These are phyloP conservation scores for Straminergon stramineum DNA, from an alignment of 225 moss, liverwort and hornwort genomes.

Conservation along the genomic window DNA sequence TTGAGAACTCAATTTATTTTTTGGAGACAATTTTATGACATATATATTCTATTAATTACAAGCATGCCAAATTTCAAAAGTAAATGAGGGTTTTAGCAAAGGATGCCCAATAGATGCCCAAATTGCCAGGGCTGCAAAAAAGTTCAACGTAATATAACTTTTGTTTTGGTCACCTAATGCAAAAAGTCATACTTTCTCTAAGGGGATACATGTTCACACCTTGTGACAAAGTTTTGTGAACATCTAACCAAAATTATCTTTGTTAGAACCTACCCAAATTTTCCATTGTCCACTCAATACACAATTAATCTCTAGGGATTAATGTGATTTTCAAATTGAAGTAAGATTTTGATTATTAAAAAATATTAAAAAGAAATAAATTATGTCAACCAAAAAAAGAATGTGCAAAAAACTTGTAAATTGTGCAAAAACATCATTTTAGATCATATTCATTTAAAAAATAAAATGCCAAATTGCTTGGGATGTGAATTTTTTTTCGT, in stretches of 20 bases:
- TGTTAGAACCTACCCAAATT: accelerated
- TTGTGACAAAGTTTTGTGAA: not conserved
- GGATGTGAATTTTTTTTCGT: not conserved
- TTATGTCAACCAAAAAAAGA: accelerated
- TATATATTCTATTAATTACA: not conserved
- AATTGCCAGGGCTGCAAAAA: accelerated
- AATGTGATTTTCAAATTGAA: not conserved
- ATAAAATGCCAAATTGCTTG: not conserved
- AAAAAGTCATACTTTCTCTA: not conserved
- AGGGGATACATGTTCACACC: accelerated
- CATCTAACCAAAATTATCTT: not conserved
- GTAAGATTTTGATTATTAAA: not conserved
- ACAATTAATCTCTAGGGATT: accelerated
- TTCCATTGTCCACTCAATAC: not conserved
- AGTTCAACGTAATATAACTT: accelerated
- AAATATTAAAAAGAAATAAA: not conserved
- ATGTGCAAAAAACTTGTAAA: not conserved
- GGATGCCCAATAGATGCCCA: no score
- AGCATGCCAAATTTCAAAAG: not conserved
- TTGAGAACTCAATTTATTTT: not conserved
- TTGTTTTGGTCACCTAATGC: accelerated
- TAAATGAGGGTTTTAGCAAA: not conserved
- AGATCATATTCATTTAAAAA: not conserved
- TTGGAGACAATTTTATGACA: not conserved
- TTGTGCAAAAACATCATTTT: not conserved